Evolutionary conservation across 1,284 basidiomycete species (phyloP).

Genomic region (Takashimella tepidaria): DNA sequence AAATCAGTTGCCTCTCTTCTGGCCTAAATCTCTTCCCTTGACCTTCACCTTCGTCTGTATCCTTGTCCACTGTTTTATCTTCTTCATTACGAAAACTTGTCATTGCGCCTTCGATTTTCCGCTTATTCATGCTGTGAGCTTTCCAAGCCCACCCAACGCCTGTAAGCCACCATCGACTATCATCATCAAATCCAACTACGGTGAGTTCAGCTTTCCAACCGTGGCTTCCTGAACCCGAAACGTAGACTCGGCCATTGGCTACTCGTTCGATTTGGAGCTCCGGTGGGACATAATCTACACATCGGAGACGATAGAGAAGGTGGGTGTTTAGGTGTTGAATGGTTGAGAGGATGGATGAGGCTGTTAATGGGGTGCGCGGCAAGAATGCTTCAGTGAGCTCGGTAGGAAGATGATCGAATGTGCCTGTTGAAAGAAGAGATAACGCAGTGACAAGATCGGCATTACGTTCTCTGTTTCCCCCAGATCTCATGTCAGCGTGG

Average conservation of each 20-base stretch:
- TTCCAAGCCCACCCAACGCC: slow-evolving; percentile 43
- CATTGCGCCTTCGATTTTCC: slow-evolving; percentile 12
- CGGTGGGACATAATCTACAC: slow-evolving; percentile 39
- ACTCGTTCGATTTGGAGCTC: slow-evolving; percentile 34
- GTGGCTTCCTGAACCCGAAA: slow-evolving; percentile 21
- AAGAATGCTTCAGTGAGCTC: slow-evolving; percentile 31
- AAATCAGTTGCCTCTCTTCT: slow-evolving; percentile 35
- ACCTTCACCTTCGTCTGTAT: slow-evolving; percentile 2
- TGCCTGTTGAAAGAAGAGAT: slow-evolving; percentile 28
- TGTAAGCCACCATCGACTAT: slow-evolving; percentile 40
- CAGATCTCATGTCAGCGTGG: background rate
- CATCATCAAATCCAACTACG: slow-evolving; percentile 35
- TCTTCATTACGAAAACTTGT: slow-evolving; percentile 17
- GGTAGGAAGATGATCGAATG: slow-evolving; percentile 33
- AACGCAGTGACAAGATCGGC: slow-evolving; percentile 42
- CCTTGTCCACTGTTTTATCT: background rate
- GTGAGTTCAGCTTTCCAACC: slow-evolving; percentile 39
- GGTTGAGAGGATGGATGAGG: slow-evolving; percentile 23
- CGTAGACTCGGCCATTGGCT: slow-evolving; percentile 33
- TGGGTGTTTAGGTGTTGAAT: slow-evolving; percentile 36
- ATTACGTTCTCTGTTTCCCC: slow-evolving; percentile 32
- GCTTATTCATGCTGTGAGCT: background rate
- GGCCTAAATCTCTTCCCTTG: slow-evolving; percentile 17
- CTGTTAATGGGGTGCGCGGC: slow-evolving; percentile 28
- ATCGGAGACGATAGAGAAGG: slow-evolving; percentile 36